Percentiles rank a stretch among this genome's conserved stretches.
These are phyloP conservation scores for Lobosporangium transversale DNA, from an alignment of 192 early-diverging fungal genomes.

Conservation along the genomic window DNA sequence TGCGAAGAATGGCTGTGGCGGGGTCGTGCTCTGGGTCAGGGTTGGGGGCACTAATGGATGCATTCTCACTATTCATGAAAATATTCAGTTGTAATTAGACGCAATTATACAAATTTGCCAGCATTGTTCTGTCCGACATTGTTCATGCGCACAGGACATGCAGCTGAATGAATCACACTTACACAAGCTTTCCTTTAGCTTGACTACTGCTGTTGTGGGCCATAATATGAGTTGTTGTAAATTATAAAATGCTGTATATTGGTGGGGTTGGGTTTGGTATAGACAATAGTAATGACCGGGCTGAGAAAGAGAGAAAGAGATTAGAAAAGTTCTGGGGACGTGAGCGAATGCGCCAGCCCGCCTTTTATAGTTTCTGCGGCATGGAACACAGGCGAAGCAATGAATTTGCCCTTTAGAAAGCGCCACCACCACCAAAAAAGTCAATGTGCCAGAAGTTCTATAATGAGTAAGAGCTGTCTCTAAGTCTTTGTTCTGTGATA, in stretches of 20 bases:
- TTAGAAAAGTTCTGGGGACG: too few species aligned
- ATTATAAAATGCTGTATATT: too few species aligned
- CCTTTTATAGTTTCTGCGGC: too few species aligned
- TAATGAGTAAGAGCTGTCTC: too few species aligned
- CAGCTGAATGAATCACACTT: background rate
- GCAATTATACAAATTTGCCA: background rate
- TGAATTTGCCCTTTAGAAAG: too few species aligned
- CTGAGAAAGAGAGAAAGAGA: background rate
- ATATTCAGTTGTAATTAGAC: background rate
- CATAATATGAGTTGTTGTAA: too few species aligned
- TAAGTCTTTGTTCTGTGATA: too few species aligned
- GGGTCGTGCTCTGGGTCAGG: conserved; percentile 80
- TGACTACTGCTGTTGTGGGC: conserved; percentile 42
- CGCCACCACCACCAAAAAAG: too few species aligned
- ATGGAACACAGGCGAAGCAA: too few species aligned
- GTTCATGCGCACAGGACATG: background rate
- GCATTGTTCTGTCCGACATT: background rate
- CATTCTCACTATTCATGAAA: conserved; percentile 58
- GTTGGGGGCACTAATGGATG: conserved; percentile 57
- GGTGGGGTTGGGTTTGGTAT: too few species aligned
- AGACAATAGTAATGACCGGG: background rate
- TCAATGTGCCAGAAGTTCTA: too few species aligned
- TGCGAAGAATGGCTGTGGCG: conserved; percentile 94
- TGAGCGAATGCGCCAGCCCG: too few species aligned
- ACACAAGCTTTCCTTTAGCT: conserved; percentile 44